Evolutionary conservation across 768 basidiomycete genomes (phyloP).

Genomic region (Mycena vulgaris): DNA sequence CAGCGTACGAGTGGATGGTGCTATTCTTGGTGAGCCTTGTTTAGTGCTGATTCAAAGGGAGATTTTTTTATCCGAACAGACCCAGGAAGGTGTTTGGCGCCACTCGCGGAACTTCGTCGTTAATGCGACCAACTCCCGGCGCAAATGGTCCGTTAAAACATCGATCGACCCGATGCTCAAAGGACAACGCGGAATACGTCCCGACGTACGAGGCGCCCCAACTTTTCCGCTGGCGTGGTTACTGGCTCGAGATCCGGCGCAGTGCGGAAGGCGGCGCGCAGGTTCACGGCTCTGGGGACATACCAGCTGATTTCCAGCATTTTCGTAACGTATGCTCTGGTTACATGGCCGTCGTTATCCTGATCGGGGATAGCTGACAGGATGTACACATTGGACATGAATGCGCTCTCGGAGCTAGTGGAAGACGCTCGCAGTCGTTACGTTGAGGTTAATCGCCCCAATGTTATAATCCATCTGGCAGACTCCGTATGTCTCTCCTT

Average conservation of each 20-base stretch:
- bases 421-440: conserved; percentile 59
- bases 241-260: conserved; percentile 58
- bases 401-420: conserved; percentile 57
- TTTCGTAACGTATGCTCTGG: conserved; percentile 53
- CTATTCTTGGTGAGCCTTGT: too few species aligned
- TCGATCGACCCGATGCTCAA: conserved; percentile 31
- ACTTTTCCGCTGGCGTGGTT: conserved; percentile 61
- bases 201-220: conserved; percentile 59
- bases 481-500: conserved; percentile 53
- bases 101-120: conserved; percentile 60
- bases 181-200: conserved; percentile 57
- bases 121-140: conserved; percentile 54
- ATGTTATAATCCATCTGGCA: conserved; percentile 58
- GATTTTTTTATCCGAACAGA: too few species aligned
- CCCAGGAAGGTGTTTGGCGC: conserved; percentile 60
- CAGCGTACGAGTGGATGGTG: too few species aligned
- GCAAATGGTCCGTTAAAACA: conserved; percentile 34
- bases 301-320: conserved; percentile 38
- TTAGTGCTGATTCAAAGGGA: too few species aligned
- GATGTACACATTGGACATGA: conserved; percentile 61
- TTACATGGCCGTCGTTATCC: neutral
- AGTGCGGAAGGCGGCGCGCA: conserved; percentile 30
- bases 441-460: conserved; percentile 55
- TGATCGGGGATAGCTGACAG: conserved; percentile 39
- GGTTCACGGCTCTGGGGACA: conserved; percentile 2